Conservation (phyloP, 2,329 filamentous ascomycete genomes). For the Hypoxylon sp. region DNA sequence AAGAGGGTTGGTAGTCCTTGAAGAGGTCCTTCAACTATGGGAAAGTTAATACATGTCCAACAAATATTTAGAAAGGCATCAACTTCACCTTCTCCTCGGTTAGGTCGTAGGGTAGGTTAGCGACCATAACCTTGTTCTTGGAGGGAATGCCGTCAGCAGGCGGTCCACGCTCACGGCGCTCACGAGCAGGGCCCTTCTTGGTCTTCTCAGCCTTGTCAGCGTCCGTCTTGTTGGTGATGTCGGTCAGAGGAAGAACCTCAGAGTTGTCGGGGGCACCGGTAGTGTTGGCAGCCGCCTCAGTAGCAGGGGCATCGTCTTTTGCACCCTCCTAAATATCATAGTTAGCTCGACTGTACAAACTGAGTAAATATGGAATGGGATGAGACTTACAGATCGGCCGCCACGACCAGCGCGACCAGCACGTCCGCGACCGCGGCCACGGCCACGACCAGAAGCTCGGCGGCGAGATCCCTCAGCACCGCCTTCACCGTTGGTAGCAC, state of each 20-base stretch:
- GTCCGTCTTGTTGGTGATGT: constrained; percentile 68
- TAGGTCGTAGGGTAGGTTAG: constrained; percentile 98
- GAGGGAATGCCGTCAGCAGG: constrained; percentile 97
- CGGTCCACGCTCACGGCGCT: constrained; percentile 86
- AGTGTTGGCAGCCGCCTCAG: constrained; percentile 60
- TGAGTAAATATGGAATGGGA: neutral
- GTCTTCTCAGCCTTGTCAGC: constrained; percentile 52
- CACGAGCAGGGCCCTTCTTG: constrained; percentile 68
- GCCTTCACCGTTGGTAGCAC: constrained; percentile 79
- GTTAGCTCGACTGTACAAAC: constrained; percentile 37
- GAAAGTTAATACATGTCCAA: constrained; percentile 42
- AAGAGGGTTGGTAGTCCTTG: constrained; percentile 88
- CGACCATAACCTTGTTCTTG: constrained; percentile 99
- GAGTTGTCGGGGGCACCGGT: constrained; percentile 64
- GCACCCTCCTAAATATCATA: constrained; percentile 56
- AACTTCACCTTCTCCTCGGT: constrained; percentile 90
- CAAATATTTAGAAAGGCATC: neutral
- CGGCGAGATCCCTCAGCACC: constrained; percentile 75
- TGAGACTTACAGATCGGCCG: constrained; percentile 65
- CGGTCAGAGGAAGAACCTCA: constrained; percentile 66
- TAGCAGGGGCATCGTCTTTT: constrained; percentile 61
- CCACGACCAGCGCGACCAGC: constrained; percentile 76
- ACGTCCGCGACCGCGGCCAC: constrained; percentile 75
- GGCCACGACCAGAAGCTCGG: constrained; percentile 73
- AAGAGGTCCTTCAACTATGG: constrained; percentile 96